These are phyloP conservation scores for Pichia sp. DNA, from an alignment of 1,139 yeast genomes.

Conservation along the genomic window DNA sequence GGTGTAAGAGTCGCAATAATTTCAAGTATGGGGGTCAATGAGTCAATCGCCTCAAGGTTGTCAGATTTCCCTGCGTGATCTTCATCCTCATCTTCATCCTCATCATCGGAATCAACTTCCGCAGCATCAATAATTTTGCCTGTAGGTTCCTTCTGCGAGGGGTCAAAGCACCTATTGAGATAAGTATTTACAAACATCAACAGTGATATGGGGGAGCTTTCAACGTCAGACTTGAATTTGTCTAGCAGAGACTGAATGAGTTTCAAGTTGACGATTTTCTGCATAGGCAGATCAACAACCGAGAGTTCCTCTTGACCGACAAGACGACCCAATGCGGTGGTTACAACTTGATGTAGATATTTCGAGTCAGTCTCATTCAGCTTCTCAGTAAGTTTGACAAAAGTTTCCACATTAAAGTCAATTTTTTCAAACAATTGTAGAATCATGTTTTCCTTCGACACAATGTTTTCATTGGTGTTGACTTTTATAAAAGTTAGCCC, in stretches of 20 bases:
- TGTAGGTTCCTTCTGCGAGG: not conserved
- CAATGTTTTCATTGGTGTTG: constrained; percentile 8
- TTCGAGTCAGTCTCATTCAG: constrained; percentile 45
- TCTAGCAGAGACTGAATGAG: constrained; percentile 58
- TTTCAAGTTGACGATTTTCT: constrained; percentile 53
- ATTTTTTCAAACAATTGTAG: constrained; percentile 32
- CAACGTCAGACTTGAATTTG: constrained; percentile 51
- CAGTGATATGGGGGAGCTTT: constrained; percentile 43
- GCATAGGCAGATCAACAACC: constrained; percentile 43
- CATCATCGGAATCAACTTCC: constrained; percentile 28
- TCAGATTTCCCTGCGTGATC: constrained; percentile 23
- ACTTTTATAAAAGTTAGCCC: constrained; percentile 45
- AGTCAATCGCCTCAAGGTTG: constrained; percentile 15
- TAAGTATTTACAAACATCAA: constrained; percentile 9
- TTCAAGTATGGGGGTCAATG: constrained; percentile 18
- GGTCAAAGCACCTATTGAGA: constrained; percentile 6
- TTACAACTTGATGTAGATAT: constrained; percentile 42
- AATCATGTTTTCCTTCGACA: constrained; percentile 17
- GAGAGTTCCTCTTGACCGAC: constrained; percentile 29
- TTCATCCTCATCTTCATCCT: constrained; percentile 33
- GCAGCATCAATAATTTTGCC: constrained; percentile 8
- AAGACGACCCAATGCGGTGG: constrained; percentile 55
- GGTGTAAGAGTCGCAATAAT: constrained; percentile 5
- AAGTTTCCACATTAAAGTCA: constrained; percentile 43
- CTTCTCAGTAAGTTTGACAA: constrained; percentile 32